Evolutionary conservation across 2,329 filamentous ascomycete species (phyloP).

Genomic region (Xylaria polymorpha): DNA sequence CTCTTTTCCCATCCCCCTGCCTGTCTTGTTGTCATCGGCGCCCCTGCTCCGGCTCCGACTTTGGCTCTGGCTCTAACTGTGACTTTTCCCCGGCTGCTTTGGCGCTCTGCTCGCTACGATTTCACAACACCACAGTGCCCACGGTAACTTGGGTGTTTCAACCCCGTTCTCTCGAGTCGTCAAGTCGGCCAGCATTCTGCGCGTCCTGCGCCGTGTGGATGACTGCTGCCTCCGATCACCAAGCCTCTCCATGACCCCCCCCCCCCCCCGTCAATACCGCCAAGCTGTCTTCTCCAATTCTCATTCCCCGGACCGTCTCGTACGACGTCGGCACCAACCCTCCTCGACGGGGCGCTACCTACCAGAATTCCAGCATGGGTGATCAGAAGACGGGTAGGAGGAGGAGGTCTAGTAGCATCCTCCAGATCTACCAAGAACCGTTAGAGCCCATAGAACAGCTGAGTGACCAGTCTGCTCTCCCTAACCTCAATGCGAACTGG

Average conservation of each 20-base stretch:
- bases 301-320: conserved; percentile 89
- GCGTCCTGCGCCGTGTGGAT: conserved; percentile 35
- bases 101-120: neutral
- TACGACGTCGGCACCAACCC: conserved; percentile 85
- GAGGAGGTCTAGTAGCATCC: conserved; percentile 95
- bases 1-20: neutral
- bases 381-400: conserved; percentile 78
- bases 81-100: neutral
- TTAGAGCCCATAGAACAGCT: conserved; percentile 97
- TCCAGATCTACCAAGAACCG: conserved; percentile 93
- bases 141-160: neutral
- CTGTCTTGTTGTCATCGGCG: conserved; percentile 16
- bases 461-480: conserved; percentile 93
- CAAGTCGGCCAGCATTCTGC: conserved; percentile 13
- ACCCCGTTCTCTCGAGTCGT: conserved; percentile 13
- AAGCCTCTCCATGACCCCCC: conserved; percentile 40
- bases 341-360: conserved; percentile 70
- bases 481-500: conserved; percentile 98
- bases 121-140: conserved; percentile 2
- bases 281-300: conserved; percentile 93
- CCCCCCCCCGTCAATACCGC: conserved; percentile 73
- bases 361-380: conserved; percentile 66
- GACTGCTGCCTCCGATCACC: conserved; percentile 39
- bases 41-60: neutral
- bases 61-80: neutral